Conservation (phyloP, 768 basidiomycete genomes). For the Holtermanniella nyarrowii region DNA sequence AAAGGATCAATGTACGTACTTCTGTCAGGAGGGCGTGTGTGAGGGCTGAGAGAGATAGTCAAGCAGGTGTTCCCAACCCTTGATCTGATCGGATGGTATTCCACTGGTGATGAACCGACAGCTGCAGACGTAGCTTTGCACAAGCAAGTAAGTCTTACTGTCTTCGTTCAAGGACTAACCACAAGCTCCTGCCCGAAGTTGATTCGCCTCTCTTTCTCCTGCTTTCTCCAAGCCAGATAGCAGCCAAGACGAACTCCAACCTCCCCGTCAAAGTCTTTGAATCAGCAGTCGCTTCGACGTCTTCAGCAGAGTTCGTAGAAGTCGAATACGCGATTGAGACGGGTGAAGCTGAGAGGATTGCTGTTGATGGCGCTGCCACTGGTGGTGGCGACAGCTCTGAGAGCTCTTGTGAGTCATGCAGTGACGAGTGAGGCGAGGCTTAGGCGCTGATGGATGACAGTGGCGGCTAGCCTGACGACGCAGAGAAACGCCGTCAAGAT, state of each 20-base stretch:
- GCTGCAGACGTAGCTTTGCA: conserved; percentile 70
- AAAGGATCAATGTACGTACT: conserved; percentile 68
- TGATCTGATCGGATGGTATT: conserved; percentile 98
- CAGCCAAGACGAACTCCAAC: conserved; percentile 47
- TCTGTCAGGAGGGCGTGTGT: background rate
- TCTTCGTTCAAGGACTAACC: background rate
- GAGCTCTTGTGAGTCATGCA: conserved; percentile 57
- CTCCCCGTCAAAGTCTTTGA: conserved; percentile 93
- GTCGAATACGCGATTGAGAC: conserved; percentile 84
- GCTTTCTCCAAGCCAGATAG: conserved; percentile 46
- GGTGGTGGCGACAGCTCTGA: conserved; percentile 55
- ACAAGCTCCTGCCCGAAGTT: conserved; percentile 69
- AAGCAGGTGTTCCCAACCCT: conserved; percentile 97
- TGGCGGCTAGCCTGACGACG: conserved; percentile 79
- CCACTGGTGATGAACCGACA: conserved; percentile 64
- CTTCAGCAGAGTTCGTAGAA: conserved; percentile 67
- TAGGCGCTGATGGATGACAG: conserved; percentile 50
- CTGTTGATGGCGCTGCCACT: conserved; percentile 88
- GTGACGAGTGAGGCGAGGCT: background rate
- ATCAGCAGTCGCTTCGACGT: conserved; percentile 60
- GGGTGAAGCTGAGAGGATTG: conserved; percentile 95
- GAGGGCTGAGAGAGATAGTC: conserved; percentile 47
- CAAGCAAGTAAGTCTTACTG: conserved; percentile 54
- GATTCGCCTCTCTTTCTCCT: conserved; percentile 82
- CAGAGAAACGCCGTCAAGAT: conserved; percentile 93